phyloP scores from a whole-genome alignment of 2,329 filamentous ascomycete species.

The Calonectria pauciramosa region DNA sequence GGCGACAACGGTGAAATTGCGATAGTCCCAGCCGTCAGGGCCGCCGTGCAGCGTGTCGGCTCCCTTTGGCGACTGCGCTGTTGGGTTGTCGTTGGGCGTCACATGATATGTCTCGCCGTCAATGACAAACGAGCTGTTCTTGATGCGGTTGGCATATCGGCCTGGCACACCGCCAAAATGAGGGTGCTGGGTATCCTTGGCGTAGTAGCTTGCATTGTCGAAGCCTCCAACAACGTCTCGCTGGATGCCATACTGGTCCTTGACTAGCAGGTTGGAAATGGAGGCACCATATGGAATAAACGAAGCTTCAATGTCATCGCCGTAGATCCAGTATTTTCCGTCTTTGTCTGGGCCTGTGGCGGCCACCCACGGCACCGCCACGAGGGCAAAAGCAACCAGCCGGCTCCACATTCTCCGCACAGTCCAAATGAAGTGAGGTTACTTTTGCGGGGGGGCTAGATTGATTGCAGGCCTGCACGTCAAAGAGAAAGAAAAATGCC shows the following conservation, averaged over 20 bases:
- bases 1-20: conserved; percentile 82
- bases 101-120: conserved; percentile 73
- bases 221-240: conserved; percentile 81
- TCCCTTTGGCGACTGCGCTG: conserved; percentile 62
- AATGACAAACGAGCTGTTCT: conserved; percentile 79
- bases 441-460: neutral
- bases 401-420: neutral
- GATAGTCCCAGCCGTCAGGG: conserved; percentile 80
- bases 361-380: conserved; percentile 4
- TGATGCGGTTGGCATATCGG: conserved; percentile 85
- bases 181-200: conserved; percentile 73
- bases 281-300: conserved; percentile 84
- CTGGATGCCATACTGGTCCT: conserved; percentile 76
- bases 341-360: conserved; percentile 63
- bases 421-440: neutral
- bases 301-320: conserved; percentile 74
- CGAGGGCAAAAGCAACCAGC: conserved; percentile 4
- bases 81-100: conserved; percentile 74
- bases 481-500: neutral
- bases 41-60: conserved; percentile 79
- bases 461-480: neutral
- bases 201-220: conserved; percentile 82
- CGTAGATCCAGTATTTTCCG: conserved; percentile 80
- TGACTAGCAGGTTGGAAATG: conserved; percentile 78
- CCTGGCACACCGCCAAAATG: conserved; percentile 82